These are phyloP conservation scores for Suillus plorans DNA, from an alignment of 768 basidiomycete genomes.

Conservation along the genomic window DNA sequence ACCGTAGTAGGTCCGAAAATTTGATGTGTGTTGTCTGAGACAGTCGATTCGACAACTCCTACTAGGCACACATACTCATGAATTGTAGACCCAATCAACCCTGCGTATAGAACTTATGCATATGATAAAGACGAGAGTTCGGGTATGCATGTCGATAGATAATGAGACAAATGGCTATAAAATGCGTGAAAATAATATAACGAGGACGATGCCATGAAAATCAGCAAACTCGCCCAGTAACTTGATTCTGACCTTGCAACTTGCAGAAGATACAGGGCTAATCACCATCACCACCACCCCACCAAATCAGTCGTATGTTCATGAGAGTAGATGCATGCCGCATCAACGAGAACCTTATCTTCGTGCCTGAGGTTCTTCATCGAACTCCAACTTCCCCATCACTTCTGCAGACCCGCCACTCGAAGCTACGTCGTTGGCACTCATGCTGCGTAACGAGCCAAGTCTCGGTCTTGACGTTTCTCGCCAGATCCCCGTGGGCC, in stretches of 20 bases:
- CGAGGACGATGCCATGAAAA: not conserved
- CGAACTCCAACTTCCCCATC: slow-evolving; percentile 36
- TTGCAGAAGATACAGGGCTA: not conserved
- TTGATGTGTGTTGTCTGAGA: not conserved
- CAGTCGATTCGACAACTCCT: not conserved
- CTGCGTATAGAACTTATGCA: slow-evolving; percentile 6
- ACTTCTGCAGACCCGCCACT: slow-evolving; percentile 36
- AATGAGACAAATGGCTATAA: slow-evolving; percentile 2
- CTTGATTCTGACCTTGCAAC: not conserved
- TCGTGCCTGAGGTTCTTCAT: slow-evolving; percentile 22
- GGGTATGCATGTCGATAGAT: slow-evolving; percentile 5
- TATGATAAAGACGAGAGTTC: slow-evolving; percentile 5
- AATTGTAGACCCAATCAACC: not conserved
- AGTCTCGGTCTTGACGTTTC: slow-evolving; percentile 20
- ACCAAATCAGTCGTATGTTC: not conserved
- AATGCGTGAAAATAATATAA: slow-evolving; percentile 7
- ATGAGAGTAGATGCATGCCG: not conserved
- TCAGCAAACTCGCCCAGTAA: not conserved
- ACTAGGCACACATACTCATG: not conserved
- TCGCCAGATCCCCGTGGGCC: not conserved
- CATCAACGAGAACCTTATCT: not conserved
- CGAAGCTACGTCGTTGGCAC: slow-evolving; percentile 18
- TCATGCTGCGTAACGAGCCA: slow-evolving; percentile 32
- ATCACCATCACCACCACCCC: not conserved
- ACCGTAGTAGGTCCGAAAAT: not conserved